These are phyloP conservation scores for Stephania cephalantha DNA, from an alignment of 164 flowering plant genomes.

Conservation along the genomic window DNA sequence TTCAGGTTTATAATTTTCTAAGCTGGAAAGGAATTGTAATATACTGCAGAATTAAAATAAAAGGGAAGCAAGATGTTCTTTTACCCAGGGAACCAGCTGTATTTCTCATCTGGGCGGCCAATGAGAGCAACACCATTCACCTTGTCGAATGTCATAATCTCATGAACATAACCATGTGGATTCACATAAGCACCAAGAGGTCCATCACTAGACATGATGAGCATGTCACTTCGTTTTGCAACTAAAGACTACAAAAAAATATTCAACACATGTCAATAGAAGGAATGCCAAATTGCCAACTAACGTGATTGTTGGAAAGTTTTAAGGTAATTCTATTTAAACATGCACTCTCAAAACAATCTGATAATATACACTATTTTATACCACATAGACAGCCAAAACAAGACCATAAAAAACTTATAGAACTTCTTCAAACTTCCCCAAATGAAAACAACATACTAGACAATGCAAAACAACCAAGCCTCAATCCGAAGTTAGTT, in stretches of 20 bases:
- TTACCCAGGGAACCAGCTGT: slow-evolving; percentile 99
- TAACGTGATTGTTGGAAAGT: background rate
- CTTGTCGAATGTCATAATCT: slow-evolving; percentile 66
- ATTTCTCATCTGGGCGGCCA: slow-evolving; percentile 46
- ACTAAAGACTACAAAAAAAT: slow-evolving; percentile 49
- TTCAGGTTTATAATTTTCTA: no score
- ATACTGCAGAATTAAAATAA: background rate
- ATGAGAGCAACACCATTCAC: slow-evolving; percentile 60
- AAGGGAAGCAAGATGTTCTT: slow-evolving; percentile 4
- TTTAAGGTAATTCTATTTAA: background rate
- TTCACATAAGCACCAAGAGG: slow-evolving; percentile 91
- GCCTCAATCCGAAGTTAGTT: no score
- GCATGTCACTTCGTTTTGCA: slow-evolving; percentile 78
- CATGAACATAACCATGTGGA: slow-evolving; percentile 69
- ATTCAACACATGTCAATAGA: background rate
- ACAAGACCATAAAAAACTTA: no score
- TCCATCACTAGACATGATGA: slow-evolving; percentile 91
- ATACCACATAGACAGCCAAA: background rate
- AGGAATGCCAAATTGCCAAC: background rate
- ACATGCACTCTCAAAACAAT: background rate
- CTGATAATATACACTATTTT: background rate
- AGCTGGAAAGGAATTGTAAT: no score
- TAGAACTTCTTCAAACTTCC: no score
- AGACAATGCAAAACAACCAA: no score
- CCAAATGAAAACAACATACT: no score